These are phyloP conservation scores for Aspergillus incahuasiensis DNA, from an alignment of 495 filamentous ascomycete genomes.

Conservation along the genomic window DNA sequence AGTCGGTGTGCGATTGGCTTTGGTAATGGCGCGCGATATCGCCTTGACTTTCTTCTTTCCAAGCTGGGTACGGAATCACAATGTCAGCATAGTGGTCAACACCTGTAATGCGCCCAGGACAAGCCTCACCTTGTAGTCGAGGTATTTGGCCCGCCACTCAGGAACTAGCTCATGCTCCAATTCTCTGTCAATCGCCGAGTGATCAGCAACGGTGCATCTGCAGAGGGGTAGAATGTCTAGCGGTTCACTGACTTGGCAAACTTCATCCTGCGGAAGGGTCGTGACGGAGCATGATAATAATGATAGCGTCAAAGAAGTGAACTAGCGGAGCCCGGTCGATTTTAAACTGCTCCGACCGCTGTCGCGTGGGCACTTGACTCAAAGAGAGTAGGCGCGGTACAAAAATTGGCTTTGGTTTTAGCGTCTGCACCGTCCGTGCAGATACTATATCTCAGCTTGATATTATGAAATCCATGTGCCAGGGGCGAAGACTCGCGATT, in stretches of 20 bases:
- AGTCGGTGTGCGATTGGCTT: slow-evolving; percentile 52
- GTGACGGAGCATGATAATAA: slow-evolving; percentile 24
- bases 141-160: slow-evolving; percentile 89
- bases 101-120: neutral
- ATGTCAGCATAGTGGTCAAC: neutral
- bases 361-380: neutral
- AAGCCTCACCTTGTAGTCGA: slow-evolving; percentile 75
- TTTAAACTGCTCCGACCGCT: slow-evolving; percentile 1
- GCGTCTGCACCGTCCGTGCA: slow-evolving; percentile 2
- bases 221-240: neutral
- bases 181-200: slow-evolving; percentile 46
- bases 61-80: slow-evolving; percentile 26
- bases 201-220: slow-evolving; percentile 13
- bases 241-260: slow-evolving; percentile 53
- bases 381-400: neutral
- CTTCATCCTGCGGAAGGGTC: slow-evolving; percentile 46
- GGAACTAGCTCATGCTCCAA: slow-evolving; percentile 82
- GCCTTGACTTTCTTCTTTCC: slow-evolving; percentile 90
- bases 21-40: slow-evolving; percentile 63
- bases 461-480: neutral
- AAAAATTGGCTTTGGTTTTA: slow-evolving; percentile 10
- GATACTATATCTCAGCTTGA: neutral
- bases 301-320: slow-evolving; percentile 2
- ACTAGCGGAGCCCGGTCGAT: slow-evolving; percentile 8
- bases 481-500: neutral